Evolutionary conservation across 106 monocot genomes (phyloP).

Genomic region (Allium fistulosum): DNA sequence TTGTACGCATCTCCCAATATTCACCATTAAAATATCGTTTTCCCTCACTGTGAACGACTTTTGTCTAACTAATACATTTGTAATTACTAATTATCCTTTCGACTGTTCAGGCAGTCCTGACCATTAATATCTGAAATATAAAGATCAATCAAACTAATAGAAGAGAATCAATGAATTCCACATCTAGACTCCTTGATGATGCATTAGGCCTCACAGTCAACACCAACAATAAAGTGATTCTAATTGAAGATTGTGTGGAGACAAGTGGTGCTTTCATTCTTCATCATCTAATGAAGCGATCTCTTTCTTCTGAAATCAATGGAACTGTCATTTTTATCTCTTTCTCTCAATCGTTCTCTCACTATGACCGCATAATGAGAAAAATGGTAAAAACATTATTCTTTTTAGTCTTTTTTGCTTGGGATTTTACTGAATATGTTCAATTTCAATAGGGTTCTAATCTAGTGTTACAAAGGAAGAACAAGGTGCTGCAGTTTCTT

Average conservation of each 20-base stretch:
- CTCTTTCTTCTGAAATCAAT: slow-evolving; percentile 19
- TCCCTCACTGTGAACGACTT: too few relatives aligned
- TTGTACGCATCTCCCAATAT: too few relatives aligned
- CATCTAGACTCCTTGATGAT: slow-evolving; percentile 57
- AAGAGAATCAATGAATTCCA: neutral
- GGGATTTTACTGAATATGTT: slow-evolving; percentile 21
- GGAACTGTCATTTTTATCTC: slow-evolving; percentile 42
- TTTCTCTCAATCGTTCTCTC: slow-evolving; percentile 66
- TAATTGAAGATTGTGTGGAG: slow-evolving; percentile 84
- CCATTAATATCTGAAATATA: too few relatives aligned
- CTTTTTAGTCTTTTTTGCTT: neutral
- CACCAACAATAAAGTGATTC: slow-evolving; percentile 28
- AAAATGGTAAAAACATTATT: slow-evolving; percentile 45
- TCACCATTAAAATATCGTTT: too few relatives aligned
- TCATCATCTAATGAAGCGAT: slow-evolving; percentile 58
- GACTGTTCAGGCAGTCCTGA: too few relatives aligned
- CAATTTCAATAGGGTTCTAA: slow-evolving; percentile 66
- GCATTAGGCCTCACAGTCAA: slow-evolving; percentile 30
- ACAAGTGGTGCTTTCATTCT: slow-evolving; percentile 75
- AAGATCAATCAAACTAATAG: too few relatives aligned
- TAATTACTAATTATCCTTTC: too few relatives aligned
- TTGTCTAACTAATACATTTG: too few relatives aligned
- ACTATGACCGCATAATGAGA: slow-evolving; percentile 77
- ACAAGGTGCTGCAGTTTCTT: slow-evolving; percentile 56
- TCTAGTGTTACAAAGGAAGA: slow-evolving; percentile 56